These are phyloP conservation scores for Plantago coronopus DNA, from an alignment of 305 asterid genomes.

Conservation along the genomic window DNA sequence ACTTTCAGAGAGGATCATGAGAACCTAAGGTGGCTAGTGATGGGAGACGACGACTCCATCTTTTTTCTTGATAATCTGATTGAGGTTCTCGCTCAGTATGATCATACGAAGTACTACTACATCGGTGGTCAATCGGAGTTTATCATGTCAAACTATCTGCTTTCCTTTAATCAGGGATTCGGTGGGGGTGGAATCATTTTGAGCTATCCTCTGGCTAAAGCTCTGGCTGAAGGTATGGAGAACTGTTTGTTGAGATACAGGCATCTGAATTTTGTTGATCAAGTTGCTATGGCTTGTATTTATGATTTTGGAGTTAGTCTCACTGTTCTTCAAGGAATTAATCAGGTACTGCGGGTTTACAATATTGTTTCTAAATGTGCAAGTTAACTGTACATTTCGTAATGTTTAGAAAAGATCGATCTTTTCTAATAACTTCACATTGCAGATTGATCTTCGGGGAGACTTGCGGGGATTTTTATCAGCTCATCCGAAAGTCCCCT, in stretches of 20 bases:
- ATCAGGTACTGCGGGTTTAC: constrained; percentile 40
- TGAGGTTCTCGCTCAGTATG: constrained; percentile 35
- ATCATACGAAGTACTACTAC: constrained; percentile 45
- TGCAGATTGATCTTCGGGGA: constrained; percentile 39
- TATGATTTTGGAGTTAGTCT: constrained; percentile 46
- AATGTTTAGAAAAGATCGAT: no score
- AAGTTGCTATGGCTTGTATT: constrained; percentile 37
- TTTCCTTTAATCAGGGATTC: constrained; percentile 45
- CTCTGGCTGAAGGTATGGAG: constrained; percentile 36
- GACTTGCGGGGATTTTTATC: constrained; percentile 39
- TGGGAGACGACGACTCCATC: constrained; percentile 53
- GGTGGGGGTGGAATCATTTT: constrained; percentile 57
- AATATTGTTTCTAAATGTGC: no score
- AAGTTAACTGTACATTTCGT: no score
- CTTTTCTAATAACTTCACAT: no score
- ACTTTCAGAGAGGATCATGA: constrained; percentile 41
- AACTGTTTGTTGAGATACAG: constrained; percentile 40
- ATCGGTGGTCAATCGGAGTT: constrained; percentile 46
- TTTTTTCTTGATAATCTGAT: constrained; percentile 50
- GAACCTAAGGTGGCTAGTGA: constrained; percentile 44
- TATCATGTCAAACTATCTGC: constrained; percentile 38
- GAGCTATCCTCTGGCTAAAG: constrained; percentile 51
- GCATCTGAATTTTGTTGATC: constrained; percentile 35
- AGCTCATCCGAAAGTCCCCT: constrained; percentile 35
- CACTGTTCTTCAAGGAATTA: constrained; percentile 42